Base-by-base conservation (phyloP, 257 asterid species). In the Linaria vulgaris region DNA sequence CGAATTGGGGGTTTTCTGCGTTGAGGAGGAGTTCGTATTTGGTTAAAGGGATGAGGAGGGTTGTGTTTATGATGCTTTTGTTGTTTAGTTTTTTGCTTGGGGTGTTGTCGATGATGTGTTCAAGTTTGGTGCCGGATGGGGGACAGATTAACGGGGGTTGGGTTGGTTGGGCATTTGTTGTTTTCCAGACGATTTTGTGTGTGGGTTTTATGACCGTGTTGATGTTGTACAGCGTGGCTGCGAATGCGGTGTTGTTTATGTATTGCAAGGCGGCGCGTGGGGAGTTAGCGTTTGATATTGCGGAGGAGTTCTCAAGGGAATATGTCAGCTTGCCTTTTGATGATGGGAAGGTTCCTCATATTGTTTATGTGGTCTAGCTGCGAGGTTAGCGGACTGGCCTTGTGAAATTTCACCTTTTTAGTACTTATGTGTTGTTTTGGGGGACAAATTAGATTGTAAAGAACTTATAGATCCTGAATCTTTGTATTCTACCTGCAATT, bases 271-370 rank as follows among this genome's bases (percentile, higher is more conserved):
- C 94, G 1, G 21, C 76, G 70, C 84, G 66, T 11, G 96, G 97
- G 16, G 99, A 94, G 77, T 49, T 16, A 25, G 55, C 24, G 55
- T 63, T 82, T 21, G 95, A 91, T 74, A 88, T 88, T 31, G 94
- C 90, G 0, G 92, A 86, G 69, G 96, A 88, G 80, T 91, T 88
- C 56, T 76, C 88, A 0, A 67, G 71, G 21, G 92, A 85, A 73
- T 91, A 88, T 66, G 72, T 88, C 6, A 85, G 90, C 69, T 65
- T 91, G 81, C 96, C 98, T n/a, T 78, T 77, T 37, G 97, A 85
- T 73, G 85, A 74, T 65, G 87, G 83, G 59, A 88, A 91, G 75
- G 87, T 88, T 64, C 87, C 96, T 16, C 95, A 81, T 68, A 84
- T 91, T 73, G 90, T 83, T 60, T 86, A 85, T 52, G 88, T 86